Conservation (phyloP, 805 yeast genomes). For the Yarrowia hollandica region DNA sequence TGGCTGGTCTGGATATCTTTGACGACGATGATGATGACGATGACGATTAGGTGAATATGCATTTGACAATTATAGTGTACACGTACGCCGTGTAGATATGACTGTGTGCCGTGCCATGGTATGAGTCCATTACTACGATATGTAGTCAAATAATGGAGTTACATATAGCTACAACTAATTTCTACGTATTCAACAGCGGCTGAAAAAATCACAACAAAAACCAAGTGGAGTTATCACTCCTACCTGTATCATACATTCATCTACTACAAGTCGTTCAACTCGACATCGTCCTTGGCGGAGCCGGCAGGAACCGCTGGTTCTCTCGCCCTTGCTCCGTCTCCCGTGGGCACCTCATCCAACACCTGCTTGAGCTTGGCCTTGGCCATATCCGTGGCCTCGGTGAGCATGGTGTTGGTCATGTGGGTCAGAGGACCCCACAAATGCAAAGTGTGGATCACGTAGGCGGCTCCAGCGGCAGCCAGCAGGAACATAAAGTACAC, state of each 20-base stretch:
- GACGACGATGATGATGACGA: slow-evolving; percentile 27
- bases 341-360: slow-evolving; percentile 42
- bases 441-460: slow-evolving; percentile 67
- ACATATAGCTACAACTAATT: no score
- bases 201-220: no score
- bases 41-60: neutral
- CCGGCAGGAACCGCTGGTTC: slow-evolving; percentile 6
- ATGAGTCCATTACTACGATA: no score
- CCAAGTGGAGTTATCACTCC: no score
- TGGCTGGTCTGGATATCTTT: slow-evolving; percentile 25
- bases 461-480: slow-evolving; percentile 58
- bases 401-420: slow-evolving; percentile 57
- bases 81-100: no score
- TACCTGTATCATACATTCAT: neutral
- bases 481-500: slow-evolving; percentile 62
- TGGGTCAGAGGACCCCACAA: slow-evolving; percentile 73
- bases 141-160: no score
- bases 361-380: slow-evolving; percentile 62
- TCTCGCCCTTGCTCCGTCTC: neutral
- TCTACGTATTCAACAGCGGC: no score
- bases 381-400: slow-evolving; percentile 56
- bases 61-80: neutral
- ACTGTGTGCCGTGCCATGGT: no score
- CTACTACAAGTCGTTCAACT: slow-evolving; percentile 19
- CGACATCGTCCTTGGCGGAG: slow-evolving; percentile 1